These are phyloP conservation scores for Stenogyne calaminthoides DNA, from an alignment of 305 asterid genomes.

Conservation along the genomic window DNA sequence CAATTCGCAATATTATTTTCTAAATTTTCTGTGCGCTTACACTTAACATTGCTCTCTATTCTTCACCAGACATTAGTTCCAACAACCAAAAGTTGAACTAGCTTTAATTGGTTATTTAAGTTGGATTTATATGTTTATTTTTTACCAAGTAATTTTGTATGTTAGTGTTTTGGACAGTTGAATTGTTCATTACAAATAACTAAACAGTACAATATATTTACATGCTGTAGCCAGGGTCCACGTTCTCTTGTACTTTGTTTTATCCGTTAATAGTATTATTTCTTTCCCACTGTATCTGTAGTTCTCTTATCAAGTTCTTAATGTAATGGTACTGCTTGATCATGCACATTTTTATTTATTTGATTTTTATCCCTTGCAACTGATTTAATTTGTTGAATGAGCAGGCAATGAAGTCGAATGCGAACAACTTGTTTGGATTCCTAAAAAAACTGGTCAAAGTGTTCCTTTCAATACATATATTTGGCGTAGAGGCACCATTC, in stretches of 20 bases:
- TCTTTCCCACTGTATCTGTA: slow-evolving; percentile 23
- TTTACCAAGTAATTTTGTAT: slow-evolving; percentile 5
- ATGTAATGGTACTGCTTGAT: slow-evolving; percentile 29
- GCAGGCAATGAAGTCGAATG: slow-evolving; percentile 99
- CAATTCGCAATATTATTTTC: slow-evolving; percentile 20
- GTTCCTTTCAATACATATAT: slow-evolving; percentile 89
- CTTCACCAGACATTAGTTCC: slow-evolving; percentile 18
- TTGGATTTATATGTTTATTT: slow-evolving; percentile 12
- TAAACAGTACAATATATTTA: slow-evolving; percentile 12
- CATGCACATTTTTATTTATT: slow-evolving; percentile 16
- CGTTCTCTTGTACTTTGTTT: slow-evolving; percentile 20
- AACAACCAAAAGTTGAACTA: neutral
- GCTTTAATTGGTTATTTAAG: slow-evolving; percentile 19
- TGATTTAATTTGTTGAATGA: slow-evolving; percentile 36
- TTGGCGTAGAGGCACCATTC: slow-evolving; percentile 99
- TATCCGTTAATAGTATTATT: slow-evolving; percentile 6
- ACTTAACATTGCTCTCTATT: slow-evolving; percentile 13
- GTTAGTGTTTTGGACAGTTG: slow-evolving; percentile 11
- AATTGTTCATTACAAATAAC: slow-evolving; percentile 17
- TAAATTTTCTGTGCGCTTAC: slow-evolving; percentile 20
- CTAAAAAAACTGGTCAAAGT: slow-evolving; percentile 73
- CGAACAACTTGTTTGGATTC: slow-evolving; percentile 97
- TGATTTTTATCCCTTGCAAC: slow-evolving; percentile 13
- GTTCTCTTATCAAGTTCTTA: slow-evolving; percentile 15
- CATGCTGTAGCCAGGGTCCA: slow-evolving; percentile 16